These are phyloP conservation scores for Tuber calosporum DNA, from an alignment of 495 filamentous ascomycete genomes.

Conservation along the genomic window DNA sequence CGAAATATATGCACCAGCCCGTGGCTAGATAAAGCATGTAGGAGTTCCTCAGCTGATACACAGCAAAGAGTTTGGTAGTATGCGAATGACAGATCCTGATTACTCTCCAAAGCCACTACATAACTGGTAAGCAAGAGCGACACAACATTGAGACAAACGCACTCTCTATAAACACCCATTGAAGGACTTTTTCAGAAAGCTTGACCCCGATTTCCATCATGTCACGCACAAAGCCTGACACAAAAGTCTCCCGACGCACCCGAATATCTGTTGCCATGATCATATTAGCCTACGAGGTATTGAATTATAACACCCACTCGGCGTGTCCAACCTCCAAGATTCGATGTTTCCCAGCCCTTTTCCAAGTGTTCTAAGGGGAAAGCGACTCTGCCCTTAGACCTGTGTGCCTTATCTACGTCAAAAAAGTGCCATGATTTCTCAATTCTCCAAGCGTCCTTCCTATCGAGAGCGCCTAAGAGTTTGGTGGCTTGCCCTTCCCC, in stretches of 20 bases:
- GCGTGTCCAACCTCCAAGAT: constrained; percentile 42
- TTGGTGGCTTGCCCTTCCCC: constrained; percentile 50
- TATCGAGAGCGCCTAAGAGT: constrained; percentile 61
- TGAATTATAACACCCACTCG: constrained; percentile 14
- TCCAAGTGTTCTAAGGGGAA: constrained; percentile 37
- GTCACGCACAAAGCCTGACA: constrained; percentile 61
- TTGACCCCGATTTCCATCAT: constrained; percentile 49
- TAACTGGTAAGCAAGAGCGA: constrained; percentile 23
- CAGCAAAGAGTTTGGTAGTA: constrained; percentile 53
- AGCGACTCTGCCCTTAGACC: constrained; percentile 14
- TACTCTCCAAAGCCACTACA: constrained; percentile 53
- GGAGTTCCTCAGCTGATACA: constrained; percentile 11
- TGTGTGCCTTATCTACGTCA: constrained; percentile 37
- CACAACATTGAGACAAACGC: neutral
- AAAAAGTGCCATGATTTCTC: constrained; percentile 65
- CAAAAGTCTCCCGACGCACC: constrained; percentile 55
- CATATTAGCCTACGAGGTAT: constrained; percentile 22
- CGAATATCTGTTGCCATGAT: constrained; percentile 43
- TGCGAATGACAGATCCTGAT: constrained; percentile 56
- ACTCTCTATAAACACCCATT: constrained; percentile 61
- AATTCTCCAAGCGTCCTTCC: constrained; percentile 62
- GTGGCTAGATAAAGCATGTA: constrained; percentile 17
- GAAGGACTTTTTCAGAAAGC: constrained; percentile 62
- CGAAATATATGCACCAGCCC: constrained; percentile 30
- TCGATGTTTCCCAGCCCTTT: constrained; percentile 27